phyloP scores from a whole-genome alignment of 345 rosid genomes.

The Microthlaspi erraticum region DNA sequence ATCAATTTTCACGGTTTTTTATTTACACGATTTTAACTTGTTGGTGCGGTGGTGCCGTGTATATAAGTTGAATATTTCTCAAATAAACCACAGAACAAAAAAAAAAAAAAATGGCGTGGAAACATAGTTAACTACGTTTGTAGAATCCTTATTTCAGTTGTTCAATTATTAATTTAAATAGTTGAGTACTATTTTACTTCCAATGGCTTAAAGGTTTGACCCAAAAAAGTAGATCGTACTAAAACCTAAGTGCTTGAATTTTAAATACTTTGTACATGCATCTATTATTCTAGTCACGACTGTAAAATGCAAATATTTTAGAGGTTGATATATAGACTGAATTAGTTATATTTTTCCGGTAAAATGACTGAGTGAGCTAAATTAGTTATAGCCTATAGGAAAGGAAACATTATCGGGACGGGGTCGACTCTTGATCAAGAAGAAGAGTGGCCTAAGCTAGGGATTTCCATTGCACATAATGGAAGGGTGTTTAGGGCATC shows the following conservation, averaged over 20 bases:
- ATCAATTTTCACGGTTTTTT: no score
- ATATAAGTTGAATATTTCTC: conserved; percentile 1
- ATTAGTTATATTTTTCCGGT: neutral
- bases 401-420: no score
- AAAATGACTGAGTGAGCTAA: neutral
- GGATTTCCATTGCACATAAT: no score
- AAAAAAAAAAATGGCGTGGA: neutral
- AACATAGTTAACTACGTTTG: neutral
- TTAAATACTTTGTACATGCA: neutral
- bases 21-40: neutral
- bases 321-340: neutral
- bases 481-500: no score
- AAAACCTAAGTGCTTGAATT: neutral
- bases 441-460: no score
- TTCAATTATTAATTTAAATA: neutral
- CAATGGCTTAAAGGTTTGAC: neutral
- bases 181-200: neutral
- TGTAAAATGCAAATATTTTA: neutral
- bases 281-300: neutral
- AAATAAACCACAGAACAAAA: neutral
- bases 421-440: no score
- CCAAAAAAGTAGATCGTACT: neutral
- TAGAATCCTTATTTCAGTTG: neutral
- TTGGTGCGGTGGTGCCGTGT: neutral
- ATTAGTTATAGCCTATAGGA: neutral